Base-by-base conservation (phyloP, 192 early-diverging fungal genomes). In the Gamsiella multidivaricata region DNA sequence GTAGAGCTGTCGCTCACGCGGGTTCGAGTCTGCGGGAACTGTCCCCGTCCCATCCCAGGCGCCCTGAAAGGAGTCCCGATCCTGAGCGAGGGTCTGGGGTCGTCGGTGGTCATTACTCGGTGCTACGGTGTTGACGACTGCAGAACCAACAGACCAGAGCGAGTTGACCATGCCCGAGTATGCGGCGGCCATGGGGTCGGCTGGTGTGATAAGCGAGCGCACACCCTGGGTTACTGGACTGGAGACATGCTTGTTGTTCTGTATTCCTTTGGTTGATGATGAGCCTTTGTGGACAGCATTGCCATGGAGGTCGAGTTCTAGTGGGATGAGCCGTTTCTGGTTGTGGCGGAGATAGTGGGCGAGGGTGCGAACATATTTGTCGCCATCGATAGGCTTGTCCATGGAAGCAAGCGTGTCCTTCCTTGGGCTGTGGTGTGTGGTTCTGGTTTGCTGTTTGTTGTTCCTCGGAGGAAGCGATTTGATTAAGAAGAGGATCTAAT, bases 281-380 rank as follows among this genome's bases (percentile, higher is more conserved):
- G 5, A 39, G 45, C 12, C n/a, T 46, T n/a, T n/a, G n/a, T n/a
- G n/a, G 45, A 46, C 6, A 5, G n/a, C 12, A n/a, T 46, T 46
- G 45, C 45, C 45, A n/a, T 46, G 45, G n/a, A 18, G 51, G 64
- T 52, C 32, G 52, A 46, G 23, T 14, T 54, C 29, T 31, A 50
- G 20, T 17, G 57, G 56, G 5, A 80, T 54, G n/a, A 88, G 66
- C n/a, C 74, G 64, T 29, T 73, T 58, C 52, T 86, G 81, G 61
- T 88, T 88, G 7, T 82, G 56, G 47, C 84, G 85, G 23, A 88
- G 55, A 49, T 86, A 86, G 34, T 88, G 87, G 26, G 83, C 72
- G 14, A 88, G 60, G 14, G 83, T 88, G 62, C 87, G 83, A 55
- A 88, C 68, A 66, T 82, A 88, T 63, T 83, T 80, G 54, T 88